These are phyloP conservation scores for Pseudopyricularia cyperi DNA, from an alignment of 2,329 filamentous ascomycete species.

Conservation along the genomic window DNA sequence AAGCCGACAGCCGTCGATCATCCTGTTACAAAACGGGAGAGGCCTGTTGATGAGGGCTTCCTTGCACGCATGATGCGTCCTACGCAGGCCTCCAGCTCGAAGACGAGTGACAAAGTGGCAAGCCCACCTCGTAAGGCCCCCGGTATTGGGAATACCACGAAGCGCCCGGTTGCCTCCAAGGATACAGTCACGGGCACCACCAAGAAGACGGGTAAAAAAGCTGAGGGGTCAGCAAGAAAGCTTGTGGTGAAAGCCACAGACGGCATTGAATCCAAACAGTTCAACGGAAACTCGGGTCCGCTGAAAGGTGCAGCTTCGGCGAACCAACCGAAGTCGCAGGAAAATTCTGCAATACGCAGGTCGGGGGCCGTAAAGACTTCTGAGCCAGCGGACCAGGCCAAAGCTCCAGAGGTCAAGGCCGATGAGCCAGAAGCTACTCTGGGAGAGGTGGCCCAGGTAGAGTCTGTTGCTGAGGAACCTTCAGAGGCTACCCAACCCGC, in stretches of 20 bases:
- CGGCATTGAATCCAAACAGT: background rate
- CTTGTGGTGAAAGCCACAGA: constrained; percentile 1
- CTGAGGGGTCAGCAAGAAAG: constrained; percentile 7
- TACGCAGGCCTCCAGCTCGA: constrained; percentile 55
- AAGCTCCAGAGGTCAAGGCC: background rate
- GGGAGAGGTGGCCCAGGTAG: background rate
- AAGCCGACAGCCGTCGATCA: constrained; percentile 40
- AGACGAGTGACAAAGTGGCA: constrained; percentile 47
- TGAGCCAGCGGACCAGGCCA: constrained; percentile 2
- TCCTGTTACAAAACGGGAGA: constrained; percentile 32
- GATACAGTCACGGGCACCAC: constrained; percentile 3
- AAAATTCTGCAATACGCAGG: constrained; percentile 11
- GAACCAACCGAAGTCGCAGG: constrained; percentile 6
- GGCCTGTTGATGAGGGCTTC: constrained; percentile 55
- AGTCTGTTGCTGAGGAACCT: background rate
- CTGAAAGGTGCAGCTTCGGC: constrained; percentile 16
- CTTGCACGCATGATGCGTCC: constrained; percentile 74
- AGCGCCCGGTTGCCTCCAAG: constrained; percentile 2
- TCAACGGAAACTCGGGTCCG: constrained; percentile 2
- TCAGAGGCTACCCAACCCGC: background rate
- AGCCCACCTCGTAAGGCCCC: constrained; percentile 33
- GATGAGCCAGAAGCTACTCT: background rate
- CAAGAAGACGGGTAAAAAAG: constrained; percentile 9
- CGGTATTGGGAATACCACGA: background rate
- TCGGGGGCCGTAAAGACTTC: constrained; percentile 13